These are phyloP conservation scores for Kodamaea alishanica DNA, from an alignment of 1,139 yeast genomes.

Conservation along the genomic window DNA sequence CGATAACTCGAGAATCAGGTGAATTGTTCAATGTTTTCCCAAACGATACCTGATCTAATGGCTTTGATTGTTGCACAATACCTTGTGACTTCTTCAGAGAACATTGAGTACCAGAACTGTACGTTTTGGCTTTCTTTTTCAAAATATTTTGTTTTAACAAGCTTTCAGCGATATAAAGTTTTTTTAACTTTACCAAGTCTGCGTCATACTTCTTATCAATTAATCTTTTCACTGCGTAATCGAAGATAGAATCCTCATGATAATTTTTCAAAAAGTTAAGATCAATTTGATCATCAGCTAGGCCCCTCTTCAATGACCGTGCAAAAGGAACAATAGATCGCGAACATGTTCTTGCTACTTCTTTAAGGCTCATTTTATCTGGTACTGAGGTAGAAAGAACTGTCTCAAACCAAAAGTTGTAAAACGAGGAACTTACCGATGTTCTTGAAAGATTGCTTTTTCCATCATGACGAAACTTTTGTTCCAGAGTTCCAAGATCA, in stretches of 20 bases:
- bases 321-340: too few species aligned
- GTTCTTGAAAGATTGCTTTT: too few species aligned
- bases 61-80: background rate
- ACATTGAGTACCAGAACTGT: too few species aligned
- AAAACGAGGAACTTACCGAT: conserved; percentile 2
- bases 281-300: too few species aligned
- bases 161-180: too few species aligned
- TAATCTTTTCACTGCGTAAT: background rate
- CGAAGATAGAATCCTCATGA: too few species aligned
- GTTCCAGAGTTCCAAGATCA: too few species aligned
- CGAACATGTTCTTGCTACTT: conserved; percentile 7
- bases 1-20: conserved; percentile 8
- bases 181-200: too few species aligned
- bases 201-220: background rate
- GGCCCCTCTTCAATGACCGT: too few species aligned
- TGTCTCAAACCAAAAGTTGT: conserved; percentile 4
- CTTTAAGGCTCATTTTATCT: conserved; percentile 5
- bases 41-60: background rate
- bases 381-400: background rate
- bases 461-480: too few species aligned
- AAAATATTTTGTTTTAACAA: background rate
- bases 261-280: too few species aligned
- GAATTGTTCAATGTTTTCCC: background rate
- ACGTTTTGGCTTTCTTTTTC: background rate
- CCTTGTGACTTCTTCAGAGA: background rate